A percentile compares a stretch with the other conserved stretches of the same genome.
Evolutionary conservation across 192 early-diverging fungal genomes (phyloP).

Genomic region (Spinellus fusiger): DNA sequence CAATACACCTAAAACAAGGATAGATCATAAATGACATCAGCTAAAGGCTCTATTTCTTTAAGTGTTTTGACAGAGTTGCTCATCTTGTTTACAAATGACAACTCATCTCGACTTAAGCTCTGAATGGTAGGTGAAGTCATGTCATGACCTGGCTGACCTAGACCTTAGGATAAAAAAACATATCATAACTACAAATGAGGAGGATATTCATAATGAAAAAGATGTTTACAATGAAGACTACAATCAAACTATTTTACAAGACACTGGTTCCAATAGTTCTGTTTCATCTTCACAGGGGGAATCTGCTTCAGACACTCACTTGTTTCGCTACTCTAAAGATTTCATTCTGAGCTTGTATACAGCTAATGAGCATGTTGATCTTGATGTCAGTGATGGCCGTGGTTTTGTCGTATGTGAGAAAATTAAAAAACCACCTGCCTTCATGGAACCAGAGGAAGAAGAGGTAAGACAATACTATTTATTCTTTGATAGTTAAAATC

Average conservation of each 20-base stretch:
- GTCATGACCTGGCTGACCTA: background rate
- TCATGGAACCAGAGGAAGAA: background rate
- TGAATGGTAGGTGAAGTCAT: slow-evolving; percentile 1
- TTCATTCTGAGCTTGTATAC: background rate
- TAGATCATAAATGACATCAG: background rate
- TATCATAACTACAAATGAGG: background rate
- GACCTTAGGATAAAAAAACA: background rate
- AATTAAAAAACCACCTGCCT: background rate
- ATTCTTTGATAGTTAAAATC: background rate
- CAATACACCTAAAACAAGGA: background rate
- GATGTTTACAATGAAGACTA: no score
- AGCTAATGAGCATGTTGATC: background rate
- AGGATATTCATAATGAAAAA: background rate
- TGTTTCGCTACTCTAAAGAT: background rate
- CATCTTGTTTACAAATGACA: background rate
- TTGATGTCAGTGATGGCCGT: background rate
- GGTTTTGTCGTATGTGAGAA: background rate
- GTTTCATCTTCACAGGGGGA: background rate
- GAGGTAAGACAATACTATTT: background rate
- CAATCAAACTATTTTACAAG: background rate
- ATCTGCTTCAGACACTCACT: background rate
- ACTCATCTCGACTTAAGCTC: background rate
- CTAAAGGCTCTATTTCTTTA: background rate
- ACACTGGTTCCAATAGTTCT: background rate
- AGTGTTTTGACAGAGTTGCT: background rate